Conservation (phyloP, 176 grass and related monocot genomes). For the maize (Zea mays) region Zm-B73-REFERENCE-NAM-5.0 NC_050102.1:179945501-179946000, state of each 20-base stretch:
- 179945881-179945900: not conserved
- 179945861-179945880: not conserved
- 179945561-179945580: not conserved
- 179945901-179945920: not conserved
- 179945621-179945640: not conserved
- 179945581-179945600: not conserved
- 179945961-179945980: not conserved
- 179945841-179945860: accelerated
- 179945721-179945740: not conserved
- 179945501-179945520: not conserved
- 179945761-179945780: not conserved
- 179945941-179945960: not conserved
- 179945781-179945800: not conserved
- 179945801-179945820: not conserved
- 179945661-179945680: too few relatives aligned
- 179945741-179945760: not conserved
- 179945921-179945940: not conserved
- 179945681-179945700: not conserved
- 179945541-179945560: not conserved
- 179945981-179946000: not conserved
- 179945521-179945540: not conserved
- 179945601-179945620: not conserved
- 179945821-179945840: not conserved
- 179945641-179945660: not conserved
- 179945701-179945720: not conserved